Evolutionary conservation across 108 stramenopile species (phyloP).

Genomic region (Tribonema minus): DNA sequence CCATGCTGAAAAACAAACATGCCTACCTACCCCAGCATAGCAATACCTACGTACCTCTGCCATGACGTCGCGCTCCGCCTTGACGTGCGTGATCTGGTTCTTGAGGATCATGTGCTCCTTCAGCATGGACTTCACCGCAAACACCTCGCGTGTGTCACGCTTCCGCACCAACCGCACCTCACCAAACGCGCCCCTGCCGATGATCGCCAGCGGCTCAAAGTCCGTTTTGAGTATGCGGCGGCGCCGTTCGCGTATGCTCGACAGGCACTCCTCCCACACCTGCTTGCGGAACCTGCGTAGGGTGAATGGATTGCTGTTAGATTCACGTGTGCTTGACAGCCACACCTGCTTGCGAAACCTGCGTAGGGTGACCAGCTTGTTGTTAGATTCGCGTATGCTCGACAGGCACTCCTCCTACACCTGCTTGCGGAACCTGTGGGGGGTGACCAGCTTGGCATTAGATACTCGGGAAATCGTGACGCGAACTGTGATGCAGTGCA

Average conservation of each 20-base stretch:
- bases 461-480: too few relatives aligned
- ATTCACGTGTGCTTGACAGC: constrained; percentile 43
- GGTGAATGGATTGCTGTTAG: constrained; percentile 37
- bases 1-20: too few relatives aligned
- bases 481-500: too few relatives aligned
- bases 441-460: too few relatives aligned
- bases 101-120: constrained; percentile 99
- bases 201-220: constrained; percentile 56
- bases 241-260: constrained; percentile 45
- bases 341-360: constrained; percentile 22
- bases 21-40: too few relatives aligned
- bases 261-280: constrained; percentile 41
- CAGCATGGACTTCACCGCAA: constrained; percentile 97
- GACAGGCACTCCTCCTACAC: constrained; percentile 42
- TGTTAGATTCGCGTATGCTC: constrained; percentile 40
- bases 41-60: too few relatives aligned
- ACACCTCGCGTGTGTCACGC: constrained; percentile 60
- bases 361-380: constrained; percentile 42
- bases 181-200: constrained; percentile 57
- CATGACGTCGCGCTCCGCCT: constrained; percentile 91
- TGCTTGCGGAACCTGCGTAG: constrained; percentile 6
- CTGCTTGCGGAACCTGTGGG: constrained; percentile 8
- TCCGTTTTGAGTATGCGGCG: constrained; percentile 50
- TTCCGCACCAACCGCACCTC: constrained; percentile 79
- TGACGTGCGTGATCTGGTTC: constrained; percentile 97